These are phyloP conservation scores for Amylocarpus encephaloides DNA, from an alignment of 2,329 filamentous ascomycete species.

Conservation along the genomic window DNA sequence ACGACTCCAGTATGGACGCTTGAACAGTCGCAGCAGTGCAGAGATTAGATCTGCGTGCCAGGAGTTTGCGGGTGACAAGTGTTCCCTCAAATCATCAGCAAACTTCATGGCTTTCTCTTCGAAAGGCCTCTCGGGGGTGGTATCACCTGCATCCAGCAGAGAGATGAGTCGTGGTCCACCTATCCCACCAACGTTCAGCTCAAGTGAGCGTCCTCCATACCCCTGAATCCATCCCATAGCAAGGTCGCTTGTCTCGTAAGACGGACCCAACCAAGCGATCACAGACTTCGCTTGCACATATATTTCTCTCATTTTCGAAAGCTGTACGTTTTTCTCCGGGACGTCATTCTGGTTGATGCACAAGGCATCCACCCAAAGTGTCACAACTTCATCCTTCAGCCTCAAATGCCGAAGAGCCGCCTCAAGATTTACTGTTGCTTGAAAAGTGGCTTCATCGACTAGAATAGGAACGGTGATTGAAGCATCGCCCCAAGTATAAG, in stretches of 20 bases:
- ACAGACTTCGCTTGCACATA: constrained; percentile 18
- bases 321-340: constrained; percentile 19
- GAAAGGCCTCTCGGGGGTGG: neutral
- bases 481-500: constrained; percentile 5
- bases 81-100: no score
- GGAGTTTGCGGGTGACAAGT: no score
- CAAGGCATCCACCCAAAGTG: constrained; percentile 25
- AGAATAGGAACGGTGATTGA: neutral
- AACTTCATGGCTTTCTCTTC: no score
- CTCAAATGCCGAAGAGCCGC: constrained; percentile 3
- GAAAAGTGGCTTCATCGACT: neutral
- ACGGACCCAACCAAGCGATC: constrained; percentile 25
- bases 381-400: neutral
- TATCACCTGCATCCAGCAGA: neutral
- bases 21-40: no score
- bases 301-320: constrained; percentile 24
- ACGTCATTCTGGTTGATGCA: constrained; percentile 23
- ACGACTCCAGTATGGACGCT: neutral
- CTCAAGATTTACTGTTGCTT: constrained; percentile 1
- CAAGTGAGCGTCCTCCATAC: neutral
- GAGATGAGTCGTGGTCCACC: neutral
- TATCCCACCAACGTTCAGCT: neutral
- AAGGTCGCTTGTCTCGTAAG: neutral
- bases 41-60: no score
- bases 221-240: neutral